Conservation (phyloP, 495 filamentous ascomycete species). For the Hypoxylon lienhwacheense region DNA sequence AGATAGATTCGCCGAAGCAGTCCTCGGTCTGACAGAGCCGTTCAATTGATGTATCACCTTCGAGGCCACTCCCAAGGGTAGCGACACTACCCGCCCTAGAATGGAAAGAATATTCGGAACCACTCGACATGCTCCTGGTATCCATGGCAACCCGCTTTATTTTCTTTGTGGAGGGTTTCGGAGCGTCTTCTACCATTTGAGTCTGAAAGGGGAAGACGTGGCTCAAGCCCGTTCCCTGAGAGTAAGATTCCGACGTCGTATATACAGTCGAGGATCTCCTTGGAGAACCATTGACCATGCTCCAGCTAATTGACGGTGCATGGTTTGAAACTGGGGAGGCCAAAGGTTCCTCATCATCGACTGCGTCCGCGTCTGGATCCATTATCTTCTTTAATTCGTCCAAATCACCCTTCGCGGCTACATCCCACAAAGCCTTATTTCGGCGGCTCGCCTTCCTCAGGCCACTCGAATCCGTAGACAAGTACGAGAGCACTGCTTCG, state of each 20-base stretch:
- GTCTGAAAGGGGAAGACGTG: slow-evolving; percentile 91
- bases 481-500: slow-evolving; percentile 91
- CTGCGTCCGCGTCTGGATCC: slow-evolving; percentile 57
- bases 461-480: slow-evolving; percentile 77
- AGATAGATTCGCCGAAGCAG: slow-evolving; percentile 77
- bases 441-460: slow-evolving; percentile 80
- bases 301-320: slow-evolving; percentile 46
- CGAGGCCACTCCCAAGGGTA: slow-evolving; percentile 70
- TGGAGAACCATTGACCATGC: slow-evolving; percentile 49
- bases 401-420: slow-evolving; percentile 72
- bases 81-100: slow-evolving; percentile 76
- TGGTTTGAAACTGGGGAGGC: slow-evolving; percentile 45
- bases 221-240: slow-evolving; percentile 66
- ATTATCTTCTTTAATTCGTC: slow-evolving; percentile 75
- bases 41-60: slow-evolving; percentile 84
- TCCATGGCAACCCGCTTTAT: slow-evolving; percentile 86
- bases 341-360: slow-evolving; percentile 47
- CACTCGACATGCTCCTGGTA: slow-evolving; percentile 81
- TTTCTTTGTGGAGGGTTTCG: slow-evolving; percentile 52
- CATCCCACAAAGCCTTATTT: slow-evolving; percentile 88
- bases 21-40: slow-evolving; percentile 80
- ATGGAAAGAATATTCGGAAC: slow-evolving; percentile 73
- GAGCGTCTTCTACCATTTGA: slow-evolving; percentile 43
- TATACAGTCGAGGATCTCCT: slow-evolving; percentile 48
- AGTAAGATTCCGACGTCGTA: slow-evolving; percentile 47